A percentile compares a stretch with the other conserved stretches of the same genome.
phyloP scores from a whole-genome alignment of 83 land plant genomes.

The Thuja plicata region DNA sequence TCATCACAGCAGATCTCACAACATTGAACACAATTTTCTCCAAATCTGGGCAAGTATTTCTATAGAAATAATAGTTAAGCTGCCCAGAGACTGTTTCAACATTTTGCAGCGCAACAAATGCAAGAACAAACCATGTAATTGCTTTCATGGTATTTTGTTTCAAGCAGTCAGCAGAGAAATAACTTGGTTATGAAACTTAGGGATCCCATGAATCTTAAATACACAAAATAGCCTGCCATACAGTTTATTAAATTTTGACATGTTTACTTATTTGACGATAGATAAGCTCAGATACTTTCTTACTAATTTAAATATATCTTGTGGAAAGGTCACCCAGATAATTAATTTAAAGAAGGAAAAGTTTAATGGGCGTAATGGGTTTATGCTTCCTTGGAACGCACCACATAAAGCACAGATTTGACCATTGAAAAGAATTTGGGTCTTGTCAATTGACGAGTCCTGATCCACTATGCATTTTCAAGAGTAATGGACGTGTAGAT shows the following conservation, averaged over 20 bases:
- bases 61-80: conserved; percentile 34
- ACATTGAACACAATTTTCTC: conserved; percentile 25
- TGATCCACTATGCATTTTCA: neutral
- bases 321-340: neutral
- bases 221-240: neutral
- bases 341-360: neutral
- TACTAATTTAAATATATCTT: neutral
- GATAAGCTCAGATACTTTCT: neutral
- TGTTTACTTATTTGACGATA: neutral
- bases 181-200: neutral
- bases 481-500: neutral
- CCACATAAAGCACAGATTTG: neutral
- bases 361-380: neutral
- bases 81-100: conserved; percentile 18
- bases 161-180: neutral
- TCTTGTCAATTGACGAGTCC: neutral
- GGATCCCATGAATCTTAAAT: neutral
- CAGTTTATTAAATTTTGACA: neutral
- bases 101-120: neutral
- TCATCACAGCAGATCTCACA: conserved; percentile 30
- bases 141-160: neutral
- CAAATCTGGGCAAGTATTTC: conserved; percentile 30
- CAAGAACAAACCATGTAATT: neutral
- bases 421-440: neutral
- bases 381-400: neutral